A percentile compares a stretch with the other conserved stretches of the same genome.
These are phyloP conservation scores for Backusella macrospora DNA, from an alignment of 192 early-diverging fungal species.

Conservation along the genomic window DNA sequence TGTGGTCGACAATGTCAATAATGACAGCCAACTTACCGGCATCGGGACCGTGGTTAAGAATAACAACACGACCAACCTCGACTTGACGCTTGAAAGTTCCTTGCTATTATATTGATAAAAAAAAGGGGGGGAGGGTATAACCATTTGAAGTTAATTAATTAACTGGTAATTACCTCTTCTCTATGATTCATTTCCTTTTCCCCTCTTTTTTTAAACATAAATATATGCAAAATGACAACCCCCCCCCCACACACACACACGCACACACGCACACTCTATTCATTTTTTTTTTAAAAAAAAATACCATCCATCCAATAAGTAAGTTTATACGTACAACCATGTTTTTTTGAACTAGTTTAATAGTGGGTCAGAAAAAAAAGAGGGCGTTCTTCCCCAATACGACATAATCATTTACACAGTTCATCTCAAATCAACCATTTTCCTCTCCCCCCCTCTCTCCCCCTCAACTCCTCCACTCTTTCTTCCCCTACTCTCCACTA, in stretches of 20 bases:
- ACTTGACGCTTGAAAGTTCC: constrained; percentile 87
- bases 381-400: constrained; percentile 10
- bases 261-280: not conserved
- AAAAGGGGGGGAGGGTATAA: too few relatives aligned
- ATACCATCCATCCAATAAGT: constrained; percentile 22
- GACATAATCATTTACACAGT: not conserved
- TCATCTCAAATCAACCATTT: too few relatives aligned
- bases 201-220: constrained; percentile 1
- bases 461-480: too few relatives aligned
- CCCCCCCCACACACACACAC: too few relatives aligned
- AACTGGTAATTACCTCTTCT: not conserved
- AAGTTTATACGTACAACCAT: constrained; percentile 28
- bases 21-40: constrained; percentile 98
- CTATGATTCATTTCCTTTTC: not conserved
- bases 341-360: constrained; percentile 11
- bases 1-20: constrained; percentile 99
- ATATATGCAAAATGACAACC: too few relatives aligned
- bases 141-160: not conserved
- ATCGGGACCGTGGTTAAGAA: constrained; percentile 91
- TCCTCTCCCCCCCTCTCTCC: too few relatives aligned
- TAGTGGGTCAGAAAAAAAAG: constrained; percentile 20
- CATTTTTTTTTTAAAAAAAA: not conserved
- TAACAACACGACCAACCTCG: constrained; percentile 98
- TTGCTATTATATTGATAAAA: constrained; percentile 39
- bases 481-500: not conserved